Evolutionary conservation across 1,284 basidiomycete species (phyloP).

Genomic region (Cutaneotrichosporon sp.): DNA sequence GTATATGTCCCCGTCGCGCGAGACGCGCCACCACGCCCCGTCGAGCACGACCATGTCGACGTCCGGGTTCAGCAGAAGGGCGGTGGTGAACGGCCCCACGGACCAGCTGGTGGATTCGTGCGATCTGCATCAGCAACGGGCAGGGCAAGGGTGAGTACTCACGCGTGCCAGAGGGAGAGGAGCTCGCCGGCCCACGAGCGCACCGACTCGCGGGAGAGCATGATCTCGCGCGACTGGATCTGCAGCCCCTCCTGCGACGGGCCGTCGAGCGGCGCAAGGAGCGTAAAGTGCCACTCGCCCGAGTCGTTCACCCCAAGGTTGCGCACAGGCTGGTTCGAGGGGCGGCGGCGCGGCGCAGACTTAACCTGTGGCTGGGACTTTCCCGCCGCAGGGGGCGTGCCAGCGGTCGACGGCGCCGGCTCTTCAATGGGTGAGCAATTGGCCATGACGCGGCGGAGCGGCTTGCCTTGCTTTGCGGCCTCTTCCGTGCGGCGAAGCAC

Average conservation of each 20-base stretch:
- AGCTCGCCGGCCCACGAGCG: slow-evolving; percentile 6
- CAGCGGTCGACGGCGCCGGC: background rate
- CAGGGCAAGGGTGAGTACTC: background rate
- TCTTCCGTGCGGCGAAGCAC: background rate
- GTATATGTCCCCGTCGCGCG: slow-evolving; percentile 21
- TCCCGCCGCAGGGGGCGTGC: background rate
- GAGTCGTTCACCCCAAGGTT: slow-evolving; percentile 18
- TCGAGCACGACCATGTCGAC: slow-evolving; percentile 27
- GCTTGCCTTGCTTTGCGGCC: background rate
- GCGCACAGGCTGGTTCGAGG: slow-evolving; percentile 17
- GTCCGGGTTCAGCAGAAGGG: slow-evolving; percentile 14
- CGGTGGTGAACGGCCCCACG: slow-evolving; percentile 20
- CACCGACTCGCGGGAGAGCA: slow-evolving; percentile 9
- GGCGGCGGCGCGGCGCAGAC: background rate
- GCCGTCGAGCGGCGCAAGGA: background rate
- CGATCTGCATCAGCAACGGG: background rate
- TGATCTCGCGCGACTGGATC: slow-evolving; percentile 6
- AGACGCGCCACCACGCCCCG: slow-evolving; percentile 22
- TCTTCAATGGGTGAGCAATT: background rate
- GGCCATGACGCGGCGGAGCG: background rate
- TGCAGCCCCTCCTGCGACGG: background rate
- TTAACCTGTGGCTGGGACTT: background rate
- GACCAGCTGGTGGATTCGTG: slow-evolving; percentile 11
- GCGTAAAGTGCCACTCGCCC: slow-evolving; percentile 21
- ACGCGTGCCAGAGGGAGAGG: slow-evolving; percentile 10